These are phyloP conservation scores for Dunaliella sp. DNA, from an alignment of 139 green algal species.

Conservation along the genomic window DNA sequence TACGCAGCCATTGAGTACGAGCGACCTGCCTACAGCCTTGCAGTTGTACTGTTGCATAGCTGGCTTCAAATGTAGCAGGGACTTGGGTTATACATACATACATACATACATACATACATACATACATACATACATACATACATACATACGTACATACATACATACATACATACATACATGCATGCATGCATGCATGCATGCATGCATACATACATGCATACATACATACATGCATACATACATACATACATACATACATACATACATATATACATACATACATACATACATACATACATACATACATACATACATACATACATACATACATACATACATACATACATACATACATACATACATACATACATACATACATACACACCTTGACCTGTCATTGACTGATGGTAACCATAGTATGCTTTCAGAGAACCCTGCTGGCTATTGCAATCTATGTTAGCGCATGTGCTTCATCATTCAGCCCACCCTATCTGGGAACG, in stretches of 20 bases:
- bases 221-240: not conserved
- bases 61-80: too few species aligned
- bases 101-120: not conserved
- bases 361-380: not conserved
- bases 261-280: not conserved
- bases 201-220: not conserved
- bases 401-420: not conserved
- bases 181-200: conserved; percentile 2
- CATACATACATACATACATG: too few species aligned
- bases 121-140: not conserved
- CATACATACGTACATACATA: not conserved
- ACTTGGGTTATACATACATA: too few species aligned
- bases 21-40: too few species aligned
- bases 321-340: not conserved
- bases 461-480: not conserved
- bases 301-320: not conserved
- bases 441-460: too few species aligned
- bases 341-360: not conserved
- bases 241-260: not conserved
- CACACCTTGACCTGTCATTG: too few species aligned
- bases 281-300: not conserved
- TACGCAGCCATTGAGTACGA: too few species aligned
- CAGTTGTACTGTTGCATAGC: too few species aligned
- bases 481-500: not conserved
- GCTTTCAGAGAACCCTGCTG: not conserved